Conservation (phyloP, 371 early-diverging fungal species). For the Mucor racemosus region DNA sequence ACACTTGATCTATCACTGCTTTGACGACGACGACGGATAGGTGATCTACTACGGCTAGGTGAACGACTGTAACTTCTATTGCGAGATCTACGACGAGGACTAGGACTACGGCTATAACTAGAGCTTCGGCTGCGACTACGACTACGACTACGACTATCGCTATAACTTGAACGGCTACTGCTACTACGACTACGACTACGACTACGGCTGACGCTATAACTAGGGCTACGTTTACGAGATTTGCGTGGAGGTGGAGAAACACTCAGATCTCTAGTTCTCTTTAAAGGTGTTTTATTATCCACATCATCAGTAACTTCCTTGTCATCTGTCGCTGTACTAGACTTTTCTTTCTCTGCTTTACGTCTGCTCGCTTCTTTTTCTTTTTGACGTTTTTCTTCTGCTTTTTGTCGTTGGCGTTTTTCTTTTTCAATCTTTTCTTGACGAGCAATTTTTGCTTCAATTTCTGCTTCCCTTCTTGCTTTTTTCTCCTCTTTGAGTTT, state of each 20-base stretch:
- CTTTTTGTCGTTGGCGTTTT: constrained; percentile 22
- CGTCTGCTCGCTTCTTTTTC: constrained; percentile 6
- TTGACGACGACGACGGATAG: constrained; percentile 2
- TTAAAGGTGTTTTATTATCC: neutral
- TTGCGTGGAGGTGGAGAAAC: neutral
- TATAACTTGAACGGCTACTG: constrained; percentile 15
- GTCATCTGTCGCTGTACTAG: neutral
- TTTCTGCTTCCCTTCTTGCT: constrained; percentile 43
- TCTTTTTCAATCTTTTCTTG: constrained; percentile 37
- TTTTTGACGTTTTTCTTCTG: neutral
- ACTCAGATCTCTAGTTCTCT: constrained; percentile 8
- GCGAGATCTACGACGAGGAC: constrained; percentile 17
- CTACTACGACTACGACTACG: constrained; percentile 17
- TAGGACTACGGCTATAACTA: constrained; percentile 15
- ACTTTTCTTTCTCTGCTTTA: constrained; percentile 4
- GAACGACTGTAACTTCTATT: neutral
- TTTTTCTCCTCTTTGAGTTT: constrained; percentile 56
- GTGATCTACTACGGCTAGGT: constrained; percentile 22
- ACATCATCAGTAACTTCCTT: neutral
- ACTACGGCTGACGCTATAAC: constrained; percentile 6
- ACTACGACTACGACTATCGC: constrained; percentile 22
- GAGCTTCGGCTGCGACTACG: constrained; percentile 13
- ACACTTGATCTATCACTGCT: constrained; percentile 7
- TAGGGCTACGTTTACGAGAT: constrained; percentile 16
- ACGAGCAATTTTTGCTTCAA: constrained; percentile 28